Conservation (phyloP, 2,329 filamentous ascomycete species). For the Diatrype stigma region DNA sequence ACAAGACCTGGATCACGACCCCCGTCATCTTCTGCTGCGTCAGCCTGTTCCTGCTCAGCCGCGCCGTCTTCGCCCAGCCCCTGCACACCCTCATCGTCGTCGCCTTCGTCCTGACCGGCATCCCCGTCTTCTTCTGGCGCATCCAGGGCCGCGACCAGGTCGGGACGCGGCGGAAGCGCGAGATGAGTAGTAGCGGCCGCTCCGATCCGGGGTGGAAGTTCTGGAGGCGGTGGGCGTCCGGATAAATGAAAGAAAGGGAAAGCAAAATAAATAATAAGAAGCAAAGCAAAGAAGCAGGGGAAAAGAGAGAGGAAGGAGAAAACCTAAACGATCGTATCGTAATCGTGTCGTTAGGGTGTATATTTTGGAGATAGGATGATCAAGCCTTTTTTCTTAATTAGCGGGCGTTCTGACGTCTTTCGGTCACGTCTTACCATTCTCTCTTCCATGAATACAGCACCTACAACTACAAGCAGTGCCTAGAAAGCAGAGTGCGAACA, state of each 20-base stretch:
- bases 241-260: conserved; percentile 8
- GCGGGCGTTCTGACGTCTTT: too few species aligned
- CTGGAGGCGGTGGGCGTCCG: conserved; percentile 43
- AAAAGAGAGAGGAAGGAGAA: too few species aligned
- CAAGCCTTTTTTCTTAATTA: too few species aligned
- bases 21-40: conserved; percentile 99
- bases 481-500: too few species aligned
- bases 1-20: conserved; percentile 94
- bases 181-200: conserved; percentile 16
- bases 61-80: conserved; percentile 87
- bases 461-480: too few species aligned
- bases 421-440: too few species aligned
- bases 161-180: conserved; percentile 42
- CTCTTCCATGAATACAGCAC: too few species aligned
- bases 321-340: too few species aligned
- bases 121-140: conserved; percentile 87
- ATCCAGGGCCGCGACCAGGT: conserved; percentile 62
- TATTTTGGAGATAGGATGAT: too few species aligned
- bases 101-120: conserved; percentile 74
- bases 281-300: too few species aligned
- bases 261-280: too few species aligned
- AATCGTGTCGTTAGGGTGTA: too few species aligned
- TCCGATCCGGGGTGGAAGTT: conserved; percentile 53
- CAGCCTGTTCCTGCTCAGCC: conserved; percentile 82
- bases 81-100: conserved; percentile 85